Evolutionary conservation across 331 rosid species (phyloP).

Genomic region (Malus hybrid): DNA sequence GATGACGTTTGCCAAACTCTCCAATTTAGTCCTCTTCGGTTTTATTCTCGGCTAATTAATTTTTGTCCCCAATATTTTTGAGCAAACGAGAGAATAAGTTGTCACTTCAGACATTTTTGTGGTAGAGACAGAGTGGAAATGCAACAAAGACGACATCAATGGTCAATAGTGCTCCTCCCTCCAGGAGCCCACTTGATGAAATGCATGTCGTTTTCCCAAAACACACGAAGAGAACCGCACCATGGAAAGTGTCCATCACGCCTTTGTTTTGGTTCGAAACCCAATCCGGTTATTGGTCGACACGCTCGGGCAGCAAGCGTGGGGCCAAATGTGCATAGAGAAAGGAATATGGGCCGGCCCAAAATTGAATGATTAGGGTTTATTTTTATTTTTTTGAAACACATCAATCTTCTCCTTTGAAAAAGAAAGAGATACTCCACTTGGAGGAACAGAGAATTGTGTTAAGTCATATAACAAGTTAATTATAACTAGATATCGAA

Average conservation of each 20-base stretch:
- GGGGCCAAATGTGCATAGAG: background rate
- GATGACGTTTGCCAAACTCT: too few relatives aligned
- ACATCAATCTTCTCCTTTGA: background rate
- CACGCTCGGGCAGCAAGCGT: background rate
- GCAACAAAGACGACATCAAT: background rate
- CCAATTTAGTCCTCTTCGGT: too few relatives aligned
- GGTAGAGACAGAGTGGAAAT: background rate
- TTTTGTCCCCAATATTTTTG: background rate
- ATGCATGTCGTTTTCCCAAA: slow-evolving; percentile 25
- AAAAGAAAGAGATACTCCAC: background rate
- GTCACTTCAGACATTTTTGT: slow-evolving; percentile 20
- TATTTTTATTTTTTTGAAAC: background rate
- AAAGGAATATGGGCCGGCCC: slow-evolving; percentile 18
- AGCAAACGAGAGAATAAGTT: slow-evolving; percentile 6
- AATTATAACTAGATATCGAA: too few relatives aligned
- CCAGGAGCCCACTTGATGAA: background rate
- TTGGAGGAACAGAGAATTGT: too few relatives aligned
- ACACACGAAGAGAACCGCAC: background rate
- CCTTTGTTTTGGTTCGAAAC: too few relatives aligned
- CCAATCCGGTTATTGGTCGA: background rate
- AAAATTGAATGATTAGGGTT: slow-evolving; percentile 5
- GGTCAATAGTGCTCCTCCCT: slow-evolving; percentile 3
- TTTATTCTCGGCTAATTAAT: too few relatives aligned
- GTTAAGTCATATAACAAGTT: too few relatives aligned
- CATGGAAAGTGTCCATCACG: background rate